These are phyloP conservation scores for Grifola frondosa DNA, from an alignment of 1,284 basidiomycete genomes.

Conservation along the genomic window DNA sequence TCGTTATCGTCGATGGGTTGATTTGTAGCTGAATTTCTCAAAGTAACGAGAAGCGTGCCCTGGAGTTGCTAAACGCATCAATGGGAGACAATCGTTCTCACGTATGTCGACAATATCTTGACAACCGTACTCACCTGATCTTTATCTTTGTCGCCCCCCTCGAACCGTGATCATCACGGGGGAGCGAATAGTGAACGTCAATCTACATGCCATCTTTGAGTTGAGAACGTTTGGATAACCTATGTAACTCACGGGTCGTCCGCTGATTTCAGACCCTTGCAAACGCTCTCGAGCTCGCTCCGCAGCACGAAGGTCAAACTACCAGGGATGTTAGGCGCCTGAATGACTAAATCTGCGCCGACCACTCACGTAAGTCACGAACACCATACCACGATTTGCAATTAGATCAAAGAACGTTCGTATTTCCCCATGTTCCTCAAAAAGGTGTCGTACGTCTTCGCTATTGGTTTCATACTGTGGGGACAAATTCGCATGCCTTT, in stretches of 20 bases:
- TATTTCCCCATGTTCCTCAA: constrained; percentile 92
- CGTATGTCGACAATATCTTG: constrained; percentile 5
- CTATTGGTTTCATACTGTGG: constrained; percentile 88
- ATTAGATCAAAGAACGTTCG: constrained; percentile 97
- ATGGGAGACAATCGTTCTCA: constrained; percentile 4
- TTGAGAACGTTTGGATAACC: not conserved
- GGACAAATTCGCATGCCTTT: constrained; percentile 1
- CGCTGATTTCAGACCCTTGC: constrained; percentile 82
- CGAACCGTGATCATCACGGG: constrained; percentile 81
- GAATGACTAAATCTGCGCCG: constrained; percentile 5
- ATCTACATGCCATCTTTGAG: constrained; percentile 53
- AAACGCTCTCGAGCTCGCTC: constrained; percentile 86
- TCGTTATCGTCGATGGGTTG: constrained; percentile 80
- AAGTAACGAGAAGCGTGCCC: constrained; percentile 80
- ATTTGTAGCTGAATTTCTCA: constrained; percentile 67
- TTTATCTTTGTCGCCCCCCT: constrained; percentile 79
- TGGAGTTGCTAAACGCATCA: constrained; percentile 54
- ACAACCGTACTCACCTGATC: constrained; percentile 64
- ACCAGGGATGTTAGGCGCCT: not conserved
- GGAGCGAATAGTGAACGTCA: constrained; percentile 96
- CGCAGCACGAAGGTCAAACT: constrained; percentile 92
- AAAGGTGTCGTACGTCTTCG: constrained; percentile 78
- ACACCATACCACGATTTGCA: constrained; percentile 92
- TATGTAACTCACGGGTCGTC: constrained; percentile 67
- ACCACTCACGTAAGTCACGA: constrained; percentile 90